phyloP scores from a whole-genome alignment of 176 grass and related monocot genomes.

The Zea mays region DNA sequence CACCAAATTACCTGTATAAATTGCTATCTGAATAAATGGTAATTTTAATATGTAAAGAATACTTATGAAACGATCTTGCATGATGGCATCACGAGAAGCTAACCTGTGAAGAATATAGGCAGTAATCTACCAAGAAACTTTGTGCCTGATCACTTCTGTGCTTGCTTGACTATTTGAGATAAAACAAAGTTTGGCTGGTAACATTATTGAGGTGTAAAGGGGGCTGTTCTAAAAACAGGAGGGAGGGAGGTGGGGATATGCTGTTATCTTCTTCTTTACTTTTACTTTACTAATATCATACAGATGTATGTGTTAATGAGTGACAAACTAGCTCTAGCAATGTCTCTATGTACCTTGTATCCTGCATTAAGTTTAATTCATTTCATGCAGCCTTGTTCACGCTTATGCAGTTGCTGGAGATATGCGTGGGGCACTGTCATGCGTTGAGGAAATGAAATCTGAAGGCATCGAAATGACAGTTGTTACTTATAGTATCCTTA shows the following conservation, averaged over 20 bases:
- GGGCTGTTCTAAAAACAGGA: background rate
- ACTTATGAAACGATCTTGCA: constrained; percentile 1
- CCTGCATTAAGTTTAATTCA: constrained; percentile 69
- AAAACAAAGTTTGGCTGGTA: background rate
- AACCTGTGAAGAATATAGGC: background rate
- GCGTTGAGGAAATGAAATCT: constrained; percentile 88
- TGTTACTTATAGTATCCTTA: constrained; percentile 94
- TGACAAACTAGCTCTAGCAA: constrained; percentile 11
- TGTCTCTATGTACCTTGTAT: constrained; percentile 30
- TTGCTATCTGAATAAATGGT: background rate
- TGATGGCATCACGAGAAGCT: constrained; percentile 13
- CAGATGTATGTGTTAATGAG: background rate
- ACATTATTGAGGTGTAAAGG: background rate
- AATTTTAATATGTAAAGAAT: constrained; percentile 13
- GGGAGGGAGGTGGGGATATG: background rate
- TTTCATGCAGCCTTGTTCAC: constrained; percentile 99
- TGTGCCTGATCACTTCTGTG: background rate
- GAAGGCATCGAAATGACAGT: constrained; percentile 78
- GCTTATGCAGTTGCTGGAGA: constrained; percentile 99
- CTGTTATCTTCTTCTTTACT: background rate
- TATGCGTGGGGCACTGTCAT: constrained; percentile 84
- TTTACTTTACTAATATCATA: background rate
- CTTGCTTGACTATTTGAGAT: background rate
- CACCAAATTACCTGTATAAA: background rate
- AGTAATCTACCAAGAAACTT: constrained; percentile 5